Evolutionary conservation across 1,284 basidiomycete species (phyloP).

Genomic region (Leccinum subrobustum): DNA sequence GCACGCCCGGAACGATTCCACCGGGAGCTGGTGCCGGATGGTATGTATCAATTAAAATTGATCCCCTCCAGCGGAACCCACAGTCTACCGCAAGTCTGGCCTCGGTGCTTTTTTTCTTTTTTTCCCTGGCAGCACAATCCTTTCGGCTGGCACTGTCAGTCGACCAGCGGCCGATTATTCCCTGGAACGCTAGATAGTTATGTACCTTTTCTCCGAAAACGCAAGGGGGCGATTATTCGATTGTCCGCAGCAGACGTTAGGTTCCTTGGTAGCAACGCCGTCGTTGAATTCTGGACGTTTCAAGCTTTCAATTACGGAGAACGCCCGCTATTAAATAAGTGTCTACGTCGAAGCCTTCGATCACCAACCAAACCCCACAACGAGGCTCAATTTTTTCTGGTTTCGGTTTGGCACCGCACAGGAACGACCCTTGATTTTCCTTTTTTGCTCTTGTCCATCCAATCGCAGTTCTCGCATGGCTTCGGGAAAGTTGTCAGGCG

Average conservation of each 20-base stretch:
- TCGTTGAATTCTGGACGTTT: conserved; percentile 8
- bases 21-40: conserved; percentile 12
- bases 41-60: conserved; percentile 2
- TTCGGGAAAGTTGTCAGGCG: conserved; percentile 15
- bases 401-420: neutral
- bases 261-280: conserved; percentile 4
- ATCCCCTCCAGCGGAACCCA: conserved; percentile 9
- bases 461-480: conserved; percentile 16
- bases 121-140: conserved; percentile 8
- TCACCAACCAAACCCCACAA: conserved; percentile 10
- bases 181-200: conserved; percentile 6
- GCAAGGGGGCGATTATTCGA: conserved; percentile 1
- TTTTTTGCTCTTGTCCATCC: conserved; percentile 11
- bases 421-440: conserved; percentile 12
- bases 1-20: conserved; percentile 5
- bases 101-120: conserved; percentile 7
- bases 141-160: conserved; percentile 12
- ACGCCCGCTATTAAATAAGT: neutral
- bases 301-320: conserved; percentile 10
- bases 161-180: conserved; percentile 1
- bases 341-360: conserved; percentile 7
- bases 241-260: conserved; percentile 7
- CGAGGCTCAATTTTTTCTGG: conserved; percentile 7
- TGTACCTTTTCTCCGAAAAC: conserved; percentile 1
- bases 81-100: conserved; percentile 2